These are phyloP conservation scores for Cicer chorassanicum DNA, from an alignment of 306 rosid species.

Conservation along the genomic window DNA sequence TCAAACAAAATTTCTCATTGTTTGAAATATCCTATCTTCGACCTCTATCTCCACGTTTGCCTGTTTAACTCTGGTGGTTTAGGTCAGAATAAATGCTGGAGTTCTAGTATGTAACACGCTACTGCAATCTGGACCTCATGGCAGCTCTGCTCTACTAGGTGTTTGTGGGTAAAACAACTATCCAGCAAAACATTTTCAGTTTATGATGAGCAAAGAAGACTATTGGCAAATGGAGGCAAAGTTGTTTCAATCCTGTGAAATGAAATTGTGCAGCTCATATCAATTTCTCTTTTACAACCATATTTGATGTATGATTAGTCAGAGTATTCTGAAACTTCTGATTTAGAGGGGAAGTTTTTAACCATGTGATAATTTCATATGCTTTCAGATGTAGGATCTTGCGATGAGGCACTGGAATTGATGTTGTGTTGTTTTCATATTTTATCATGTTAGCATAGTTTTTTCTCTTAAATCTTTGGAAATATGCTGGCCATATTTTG, in stretches of 20 bases:
- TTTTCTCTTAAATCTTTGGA: neutral
- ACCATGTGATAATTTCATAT: neutral
- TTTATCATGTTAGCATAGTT: neutral
- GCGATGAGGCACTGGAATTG: neutral
- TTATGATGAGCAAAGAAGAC: slow-evolving; percentile 19
- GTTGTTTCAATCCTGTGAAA: neutral
- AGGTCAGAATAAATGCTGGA: neutral
- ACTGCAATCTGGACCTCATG: slow-evolving; percentile 19
- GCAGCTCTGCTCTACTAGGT: neutral
- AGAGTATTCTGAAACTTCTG: neutral
- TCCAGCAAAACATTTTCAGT: neutral
- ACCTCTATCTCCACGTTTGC: slow-evolving; percentile 4
- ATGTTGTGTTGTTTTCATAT: slow-evolving; percentile 23
- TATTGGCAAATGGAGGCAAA: slow-evolving; percentile 10
- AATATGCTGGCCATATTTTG: slow-evolving; percentile 29
- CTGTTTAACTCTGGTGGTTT: slow-evolving; percentile 1
- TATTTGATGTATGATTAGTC: slow-evolving; percentile 1
- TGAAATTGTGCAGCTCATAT: slow-evolving; percentile 20
- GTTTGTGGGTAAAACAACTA: slow-evolving; percentile 6
- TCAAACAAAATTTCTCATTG: slow-evolving; percentile 2
- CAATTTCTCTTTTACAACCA: neutral
- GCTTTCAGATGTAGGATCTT: slow-evolving; percentile 21
- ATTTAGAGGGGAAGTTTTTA: neutral
- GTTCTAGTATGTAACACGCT: slow-evolving; percentile 3
- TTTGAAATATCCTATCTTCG: neutral